A percentile compares a stretch with the other conserved stretches of the same genome.
These are phyloP conservation scores for Flammula alnicola DNA, from an alignment of 1,284 basidiomycete genomes.

Conservation along the genomic window DNA sequence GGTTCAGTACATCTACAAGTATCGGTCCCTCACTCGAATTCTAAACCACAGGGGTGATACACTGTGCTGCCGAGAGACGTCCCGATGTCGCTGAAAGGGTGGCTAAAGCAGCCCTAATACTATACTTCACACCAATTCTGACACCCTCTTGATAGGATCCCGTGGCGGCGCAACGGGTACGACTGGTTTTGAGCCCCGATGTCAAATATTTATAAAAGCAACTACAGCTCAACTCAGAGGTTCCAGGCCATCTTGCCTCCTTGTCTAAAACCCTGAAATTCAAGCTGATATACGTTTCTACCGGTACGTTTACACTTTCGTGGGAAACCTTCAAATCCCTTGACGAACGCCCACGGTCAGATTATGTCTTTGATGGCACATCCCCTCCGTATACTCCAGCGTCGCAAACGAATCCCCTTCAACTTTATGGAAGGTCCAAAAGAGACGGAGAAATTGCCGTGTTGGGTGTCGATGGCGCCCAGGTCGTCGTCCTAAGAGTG, in stretches of 20 bases:
- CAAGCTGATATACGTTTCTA: conserved; percentile 78
- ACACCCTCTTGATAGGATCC: conserved; percentile 52
- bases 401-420: conserved; percentile 72
- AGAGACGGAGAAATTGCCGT: conserved; percentile 75
- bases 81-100: conserved; percentile 86
- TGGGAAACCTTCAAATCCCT: not conserved
- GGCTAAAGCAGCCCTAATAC: no score
- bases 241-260: conserved; percentile 65
- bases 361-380: conserved; percentile 89
- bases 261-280: conserved; percentile 60
- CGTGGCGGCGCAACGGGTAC: conserved; percentile 62
- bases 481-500: conserved; percentile 71
- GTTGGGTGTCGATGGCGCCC: conserved; percentile 56
- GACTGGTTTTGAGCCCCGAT: conserved; percentile 16
- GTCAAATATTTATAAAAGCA: conserved; percentile 5
- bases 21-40: conserved; percentile 2
- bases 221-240: conserved; percentile 67
- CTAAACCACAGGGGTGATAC: conserved; percentile 67
- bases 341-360: conserved; percentile 40
- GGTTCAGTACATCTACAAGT: not conserved
- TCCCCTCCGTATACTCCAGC: conserved; percentile 76
- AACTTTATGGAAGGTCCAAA: conserved; percentile 80
- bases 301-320: conserved; percentile 51
- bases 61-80: conserved; percentile 84
- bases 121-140: no score